These are phyloP conservation scores for Senna tora DNA, from an alignment of 306 rosid genomes.

Conservation along the genomic window DNA sequence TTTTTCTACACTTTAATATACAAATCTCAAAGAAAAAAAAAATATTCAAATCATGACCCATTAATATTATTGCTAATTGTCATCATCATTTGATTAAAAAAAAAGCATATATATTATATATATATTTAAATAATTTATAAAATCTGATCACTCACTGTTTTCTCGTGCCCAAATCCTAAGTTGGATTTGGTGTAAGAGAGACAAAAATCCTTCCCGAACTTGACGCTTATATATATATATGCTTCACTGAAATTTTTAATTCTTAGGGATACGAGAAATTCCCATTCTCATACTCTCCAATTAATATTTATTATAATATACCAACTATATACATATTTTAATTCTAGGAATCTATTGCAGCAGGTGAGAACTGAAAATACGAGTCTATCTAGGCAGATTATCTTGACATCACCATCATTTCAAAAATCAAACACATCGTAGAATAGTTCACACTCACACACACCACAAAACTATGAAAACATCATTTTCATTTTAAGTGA, in stretches of 20 bases:
- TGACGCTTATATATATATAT: constrained; percentile 59
- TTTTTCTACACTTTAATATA: background rate
- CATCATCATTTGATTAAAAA: too few relatives aligned
- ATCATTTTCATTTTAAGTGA: constrained; percentile 39
- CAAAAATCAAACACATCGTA: constrained; percentile 46
- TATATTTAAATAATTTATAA: constrained; percentile 34
- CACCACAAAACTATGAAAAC: constrained; percentile 53
- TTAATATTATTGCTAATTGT: too few relatives aligned
- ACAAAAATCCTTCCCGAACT: constrained; percentile 53
- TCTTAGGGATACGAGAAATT: constrained; percentile 40
- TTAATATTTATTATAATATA: background rate
- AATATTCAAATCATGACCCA: background rate
- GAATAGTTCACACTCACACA: constrained; percentile 57
- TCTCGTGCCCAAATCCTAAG: constrained; percentile 66
- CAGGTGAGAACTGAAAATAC: constrained; percentile 24
- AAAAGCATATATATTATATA: too few relatives aligned
- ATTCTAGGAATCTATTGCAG: constrained; percentile 41
- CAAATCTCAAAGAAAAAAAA: background rate
- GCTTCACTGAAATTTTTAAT: constrained; percentile 59
- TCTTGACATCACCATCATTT: constrained; percentile 49
- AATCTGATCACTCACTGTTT: constrained; percentile 42
- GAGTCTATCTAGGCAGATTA: constrained; percentile 43
- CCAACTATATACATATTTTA: too few relatives aligned
- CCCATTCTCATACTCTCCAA: constrained; percentile 15
- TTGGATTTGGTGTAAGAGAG: constrained; percentile 50